These are phyloP conservation scores for Trichocomaceae sp. DNA, from an alignment of 2,329 filamentous ascomycete species.

Conservation along the genomic window DNA sequence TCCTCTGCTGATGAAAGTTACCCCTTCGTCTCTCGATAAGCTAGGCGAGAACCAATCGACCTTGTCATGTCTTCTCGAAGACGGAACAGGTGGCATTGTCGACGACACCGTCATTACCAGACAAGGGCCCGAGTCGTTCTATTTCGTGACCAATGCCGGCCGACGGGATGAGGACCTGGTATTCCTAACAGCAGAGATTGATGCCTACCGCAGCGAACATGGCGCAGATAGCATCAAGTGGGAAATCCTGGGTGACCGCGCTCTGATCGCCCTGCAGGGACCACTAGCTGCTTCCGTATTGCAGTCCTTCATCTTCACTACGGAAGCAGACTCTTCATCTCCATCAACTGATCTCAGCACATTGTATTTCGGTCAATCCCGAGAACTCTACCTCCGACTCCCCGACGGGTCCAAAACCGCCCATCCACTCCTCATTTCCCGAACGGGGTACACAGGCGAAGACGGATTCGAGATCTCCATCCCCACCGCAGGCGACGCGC, in stretches of 20 bases:
- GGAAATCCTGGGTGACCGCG: constrained; percentile 64
- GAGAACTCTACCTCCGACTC: constrained; percentile 59
- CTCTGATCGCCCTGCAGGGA: constrained; percentile 83
- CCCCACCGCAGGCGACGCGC: constrained; percentile 53
- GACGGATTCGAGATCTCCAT: constrained; percentile 97
- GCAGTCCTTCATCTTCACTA: constrained; percentile 53
- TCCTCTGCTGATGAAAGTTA: constrained; percentile 75
- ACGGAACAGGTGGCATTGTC: constrained; percentile 78
- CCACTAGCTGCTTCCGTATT: constrained; percentile 68
- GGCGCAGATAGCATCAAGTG: constrained; percentile 54
- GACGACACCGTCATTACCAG: constrained; percentile 90
- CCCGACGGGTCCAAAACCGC: constrained; percentile 45
- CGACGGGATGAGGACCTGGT: constrained; percentile 81
- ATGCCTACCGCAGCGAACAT: constrained; percentile 50
- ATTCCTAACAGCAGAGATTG: constrained; percentile 67
- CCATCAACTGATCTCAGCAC: constrained; percentile 52
- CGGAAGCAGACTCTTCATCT: constrained; percentile 33
- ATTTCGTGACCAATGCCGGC: constrained; percentile 91
- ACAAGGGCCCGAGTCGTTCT: constrained; percentile 67
- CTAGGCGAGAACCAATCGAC: constrained; percentile 65
- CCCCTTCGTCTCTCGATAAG: constrained; percentile 63
- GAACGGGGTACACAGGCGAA: constrained; percentile 94
- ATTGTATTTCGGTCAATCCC: constrained; percentile 76
- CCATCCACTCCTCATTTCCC: constrained; percentile 63
- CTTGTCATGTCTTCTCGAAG: constrained; percentile 76